Conservation (phyloP, 768 basidiomycete species). For the Calocera cornea region DNA sequence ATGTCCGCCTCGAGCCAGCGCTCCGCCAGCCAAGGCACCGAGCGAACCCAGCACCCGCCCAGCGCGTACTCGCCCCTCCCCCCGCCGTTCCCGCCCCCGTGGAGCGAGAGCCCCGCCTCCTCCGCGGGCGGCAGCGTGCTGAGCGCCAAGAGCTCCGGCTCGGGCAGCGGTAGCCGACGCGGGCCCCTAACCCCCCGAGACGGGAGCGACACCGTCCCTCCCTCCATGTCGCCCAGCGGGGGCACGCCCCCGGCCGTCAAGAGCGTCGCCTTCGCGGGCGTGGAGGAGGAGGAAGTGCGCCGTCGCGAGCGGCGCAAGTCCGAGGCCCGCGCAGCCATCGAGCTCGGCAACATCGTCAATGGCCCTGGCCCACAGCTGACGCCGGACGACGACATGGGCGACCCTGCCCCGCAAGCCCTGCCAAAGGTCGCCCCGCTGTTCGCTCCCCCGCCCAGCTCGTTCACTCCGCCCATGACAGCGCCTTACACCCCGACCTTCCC, state of each 20-base stretch:
- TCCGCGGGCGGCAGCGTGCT: not conserved
- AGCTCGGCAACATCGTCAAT: not conserved
- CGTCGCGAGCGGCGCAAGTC: not conserved
- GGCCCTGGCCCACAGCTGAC: not conserved
- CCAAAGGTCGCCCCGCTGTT: not conserved
- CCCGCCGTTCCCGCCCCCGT: not conserved
- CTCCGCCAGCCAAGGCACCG: not conserved
- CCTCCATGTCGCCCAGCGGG: not conserved
- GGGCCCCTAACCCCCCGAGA: not conserved
- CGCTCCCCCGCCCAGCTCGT: not conserved
- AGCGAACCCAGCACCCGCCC: not conserved
- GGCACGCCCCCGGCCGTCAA: not conserved
- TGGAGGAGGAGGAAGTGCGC: not conserved
- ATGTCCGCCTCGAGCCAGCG: constrained; percentile 2
- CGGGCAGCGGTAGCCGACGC: not conserved
- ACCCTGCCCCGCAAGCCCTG: not conserved
- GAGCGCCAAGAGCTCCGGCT: not conserved
- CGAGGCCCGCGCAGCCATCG: not conserved
- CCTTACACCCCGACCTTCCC: not conserved
- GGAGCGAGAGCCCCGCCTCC: not conserved
- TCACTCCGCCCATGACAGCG: not conserved
- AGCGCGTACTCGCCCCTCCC: constrained; percentile 4
- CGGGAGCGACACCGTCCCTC: not conserved
- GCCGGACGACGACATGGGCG: not conserved
- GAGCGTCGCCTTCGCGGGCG: not conserved